Evolutionary conservation across 1,284 basidiomycete species (phyloP).

Genomic region (Xanthoconium separans): DNA sequence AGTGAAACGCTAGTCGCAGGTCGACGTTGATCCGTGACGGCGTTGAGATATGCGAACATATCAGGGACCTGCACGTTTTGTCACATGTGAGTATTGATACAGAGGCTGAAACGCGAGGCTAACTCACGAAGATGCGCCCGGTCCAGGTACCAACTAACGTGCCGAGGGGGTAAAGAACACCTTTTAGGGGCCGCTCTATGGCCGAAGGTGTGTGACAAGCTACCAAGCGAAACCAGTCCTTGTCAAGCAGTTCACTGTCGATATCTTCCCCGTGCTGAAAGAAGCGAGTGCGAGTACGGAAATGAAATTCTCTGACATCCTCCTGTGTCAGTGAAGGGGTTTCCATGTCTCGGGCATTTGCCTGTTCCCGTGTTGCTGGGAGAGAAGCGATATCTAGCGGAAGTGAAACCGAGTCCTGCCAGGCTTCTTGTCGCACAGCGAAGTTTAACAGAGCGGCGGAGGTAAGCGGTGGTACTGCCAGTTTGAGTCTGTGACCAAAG

Average conservation of each 20-base stretch:
- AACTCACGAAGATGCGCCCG: constrained; percentile 41
- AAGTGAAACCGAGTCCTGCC: constrained; percentile 31
- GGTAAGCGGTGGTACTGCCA: constrained; percentile 41
- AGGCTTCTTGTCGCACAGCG: constrained; percentile 37
- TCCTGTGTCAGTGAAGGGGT: constrained; percentile 35
- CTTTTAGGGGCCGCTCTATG: constrained; percentile 36
- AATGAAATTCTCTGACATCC: constrained; percentile 40
- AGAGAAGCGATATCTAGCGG: constrained; percentile 23
- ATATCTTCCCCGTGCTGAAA: constrained; percentile 20
- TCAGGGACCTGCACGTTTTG: constrained; percentile 25
- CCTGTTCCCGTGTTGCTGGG: constrained; percentile 37
- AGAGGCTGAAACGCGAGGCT: constrained; percentile 2
- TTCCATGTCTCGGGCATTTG: constrained; percentile 21
- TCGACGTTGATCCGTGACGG: constrained; percentile 21
- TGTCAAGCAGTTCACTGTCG: constrained; percentile 35
- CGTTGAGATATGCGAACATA: constrained; percentile 24
- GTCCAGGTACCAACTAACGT: constrained; percentile 42
- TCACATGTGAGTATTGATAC: constrained; percentile 13
- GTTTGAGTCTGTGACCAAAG: constrained; percentile 38
- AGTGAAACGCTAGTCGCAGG: constrained; percentile 27
- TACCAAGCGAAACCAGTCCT: constrained; percentile 45
- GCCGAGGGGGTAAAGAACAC: constrained; percentile 42
- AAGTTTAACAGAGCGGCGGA: constrained; percentile 39
- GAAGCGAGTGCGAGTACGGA: constrained; percentile 35
- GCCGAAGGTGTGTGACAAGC: constrained; percentile 39